Conservation (phyloP, 768 basidiomycete species). For the Thelephora ganbajun region DNA sequence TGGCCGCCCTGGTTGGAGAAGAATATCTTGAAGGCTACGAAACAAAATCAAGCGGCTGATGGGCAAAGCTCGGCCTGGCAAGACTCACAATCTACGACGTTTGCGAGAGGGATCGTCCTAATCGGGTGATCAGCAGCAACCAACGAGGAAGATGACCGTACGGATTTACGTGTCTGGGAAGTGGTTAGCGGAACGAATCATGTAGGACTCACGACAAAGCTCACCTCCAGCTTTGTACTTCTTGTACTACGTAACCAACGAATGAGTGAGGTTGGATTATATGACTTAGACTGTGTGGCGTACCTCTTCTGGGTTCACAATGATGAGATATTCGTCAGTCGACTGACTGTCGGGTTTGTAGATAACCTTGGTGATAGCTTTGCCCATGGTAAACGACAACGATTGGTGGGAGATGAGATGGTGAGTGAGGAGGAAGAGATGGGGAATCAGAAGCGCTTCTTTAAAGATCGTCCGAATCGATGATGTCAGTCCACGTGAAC, state of each 20-base stretch:
- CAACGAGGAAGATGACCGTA: background rate
- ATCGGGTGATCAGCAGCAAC: slow-evolving; percentile 5
- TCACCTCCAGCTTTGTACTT: slow-evolving; percentile 74
- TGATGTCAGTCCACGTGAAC: no score
- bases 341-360: slow-evolving; percentile 68
- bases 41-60: background rate
- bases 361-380: slow-evolving; percentile 50
- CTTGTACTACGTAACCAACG: slow-evolving; percentile 34
- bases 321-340: slow-evolving; percentile 57
- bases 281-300: slow-evolving; percentile 7
- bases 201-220: slow-evolving; percentile 12
- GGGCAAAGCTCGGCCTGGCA: background rate
- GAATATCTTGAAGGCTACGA: slow-evolving; percentile 56
- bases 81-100: slow-evolving; percentile 69
- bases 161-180: slow-evolving; percentile 50
- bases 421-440: slow-evolving; percentile 3
- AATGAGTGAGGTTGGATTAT: background rate
- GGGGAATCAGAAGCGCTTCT: background rate
- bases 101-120: slow-evolving; percentile 56
- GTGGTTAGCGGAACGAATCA: slow-evolving; percentile 5
- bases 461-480: no score
- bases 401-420: background rate
- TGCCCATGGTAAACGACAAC: slow-evolving; percentile 11
- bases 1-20: slow-evolving; percentile 62
- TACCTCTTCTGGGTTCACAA: slow-evolving; percentile 57